Evolutionary conservation across 2,329 filamentous ascomycete species (phyloP).

Genomic region (Monilinia laxa): DNA sequence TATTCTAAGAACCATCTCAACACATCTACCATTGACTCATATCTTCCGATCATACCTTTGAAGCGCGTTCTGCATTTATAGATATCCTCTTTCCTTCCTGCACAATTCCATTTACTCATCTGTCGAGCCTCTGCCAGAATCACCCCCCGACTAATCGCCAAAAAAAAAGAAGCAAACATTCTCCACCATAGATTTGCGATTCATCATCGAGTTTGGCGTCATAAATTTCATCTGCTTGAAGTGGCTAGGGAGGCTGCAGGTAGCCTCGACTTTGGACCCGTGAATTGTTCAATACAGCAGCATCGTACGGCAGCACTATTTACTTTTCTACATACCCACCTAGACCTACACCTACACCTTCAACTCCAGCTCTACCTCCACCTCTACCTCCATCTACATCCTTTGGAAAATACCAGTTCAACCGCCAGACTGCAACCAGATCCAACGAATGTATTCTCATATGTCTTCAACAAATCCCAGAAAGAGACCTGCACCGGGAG

Average conservation of each 20-base stretch:
- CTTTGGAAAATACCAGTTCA: not conserved
- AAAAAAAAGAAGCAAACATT: constrained; percentile 3
- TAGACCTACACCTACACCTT: not conserved
- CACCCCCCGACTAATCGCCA: constrained; percentile 24
- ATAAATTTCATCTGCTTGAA: constrained; percentile 27
- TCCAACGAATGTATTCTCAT: constrained; percentile 29
- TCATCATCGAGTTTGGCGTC: constrained; percentile 26
- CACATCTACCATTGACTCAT: constrained; percentile 28
- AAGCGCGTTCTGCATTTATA: constrained; percentile 29
- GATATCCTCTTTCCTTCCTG: constrained; percentile 23
- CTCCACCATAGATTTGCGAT: constrained; percentile 8
- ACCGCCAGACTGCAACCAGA: not conserved
- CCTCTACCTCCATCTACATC: not conserved
- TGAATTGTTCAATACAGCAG: constrained; percentile 12
- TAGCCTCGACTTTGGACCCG: constrained; percentile 34
- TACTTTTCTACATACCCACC: not conserved
- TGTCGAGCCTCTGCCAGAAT: constrained; percentile 30
- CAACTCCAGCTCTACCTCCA: not conserved
- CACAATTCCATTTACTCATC: constrained; percentile 26
- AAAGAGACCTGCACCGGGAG: constrained; percentile 74
- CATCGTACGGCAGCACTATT: constrained; percentile 8
- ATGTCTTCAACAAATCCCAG: constrained; percentile 52
- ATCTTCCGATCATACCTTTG: constrained; percentile 31
- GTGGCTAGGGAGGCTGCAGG: constrained; percentile 38
- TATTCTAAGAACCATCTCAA: constrained; percentile 30